Base-by-base conservation (phyloP, 2,329 filamentous ascomycete genomes). In the Calcarisporium arbuscula region DNA sequence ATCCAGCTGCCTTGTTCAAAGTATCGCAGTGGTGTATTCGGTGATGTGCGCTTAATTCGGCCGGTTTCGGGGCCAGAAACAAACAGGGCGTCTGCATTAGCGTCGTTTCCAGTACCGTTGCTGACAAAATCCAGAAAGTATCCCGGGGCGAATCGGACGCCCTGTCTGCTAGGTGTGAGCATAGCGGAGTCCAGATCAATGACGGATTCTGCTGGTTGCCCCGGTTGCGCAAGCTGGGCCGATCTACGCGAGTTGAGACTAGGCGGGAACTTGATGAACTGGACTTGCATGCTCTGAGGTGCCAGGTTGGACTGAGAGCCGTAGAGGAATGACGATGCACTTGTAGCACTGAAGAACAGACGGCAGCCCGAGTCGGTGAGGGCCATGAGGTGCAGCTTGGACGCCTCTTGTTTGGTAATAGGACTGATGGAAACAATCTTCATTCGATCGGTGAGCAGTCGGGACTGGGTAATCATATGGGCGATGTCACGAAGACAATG, bases 281-380 rank as follows among this genome's bases (percentile, higher is more conserved):
- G 84, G n/a, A 95, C 80, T 58, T 95, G 89, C 87, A 98, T 95
- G 60, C 87, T 95, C 48, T 85, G 89, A 1, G 92, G 89, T 1
- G 85, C 80, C 38, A 70, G 58, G 39, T 71, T 80, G 7, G 75
- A 71, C 15, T 74, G 69, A 16, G 74, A 73, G 11, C 71, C 72
- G 19, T 77, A 68, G 56, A 70, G 74, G 62, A 82, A 80, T 0
- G 70, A 83, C 2, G 78, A 76, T 14, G 86, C 82, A 44, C 82
- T 83, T 0, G 88, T 95, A 5, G 90, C 87, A 53, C 88, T 96
- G 35, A 98, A 72, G 56, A 92, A 96, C 5, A 98, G 76, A 16
- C 92, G 80, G 54, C 89, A 94, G 15, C 94, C 92, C 1, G 87
- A 94, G 39, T 82, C 82, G 1, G 90, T 96, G 11, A 89, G 80